Conservation (phyloP, 1,139 yeast genomes). For the Saccharomycopsis phalli region DNA sequence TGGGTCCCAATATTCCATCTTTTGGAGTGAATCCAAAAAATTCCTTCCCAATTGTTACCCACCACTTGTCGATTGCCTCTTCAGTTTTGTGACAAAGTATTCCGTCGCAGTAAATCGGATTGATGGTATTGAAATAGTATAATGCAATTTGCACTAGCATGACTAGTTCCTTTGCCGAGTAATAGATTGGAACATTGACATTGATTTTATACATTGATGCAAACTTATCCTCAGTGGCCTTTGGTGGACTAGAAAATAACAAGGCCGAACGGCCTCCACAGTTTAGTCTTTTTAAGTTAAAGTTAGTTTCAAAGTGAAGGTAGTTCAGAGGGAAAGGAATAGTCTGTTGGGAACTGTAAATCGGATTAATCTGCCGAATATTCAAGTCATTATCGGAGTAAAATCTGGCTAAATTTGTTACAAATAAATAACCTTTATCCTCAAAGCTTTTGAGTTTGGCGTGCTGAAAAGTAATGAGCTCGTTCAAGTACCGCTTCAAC, state of each 20-base stretch:
- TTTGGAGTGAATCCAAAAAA: slow-evolving; percentile 43
- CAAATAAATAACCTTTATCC: slow-evolving; percentile 50
- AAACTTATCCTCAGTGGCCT: slow-evolving; percentile 77
- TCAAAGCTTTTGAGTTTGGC: slow-evolving; percentile 46
- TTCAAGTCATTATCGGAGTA: slow-evolving; percentile 62
- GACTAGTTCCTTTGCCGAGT: slow-evolving; percentile 70
- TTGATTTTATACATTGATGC: slow-evolving; percentile 61
- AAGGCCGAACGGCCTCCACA: slow-evolving; percentile 84
- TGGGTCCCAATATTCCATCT: slow-evolving; percentile 51
- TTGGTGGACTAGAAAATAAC: slow-evolving; percentile 57
- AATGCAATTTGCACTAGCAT: slow-evolving; percentile 66
- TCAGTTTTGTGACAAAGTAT: slow-evolving; percentile 71
- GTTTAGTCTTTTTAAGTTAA: slow-evolving; percentile 63
- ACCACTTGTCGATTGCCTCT: slow-evolving; percentile 68
- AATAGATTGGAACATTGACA: slow-evolving; percentile 39
- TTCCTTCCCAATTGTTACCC: slow-evolving; percentile 65
- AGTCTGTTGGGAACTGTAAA: slow-evolving; percentile 2
- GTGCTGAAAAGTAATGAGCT: slow-evolving; percentile 52
- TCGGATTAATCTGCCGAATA: slow-evolving; percentile 22
- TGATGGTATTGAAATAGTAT: slow-evolving; percentile 67
- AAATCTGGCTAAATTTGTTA: slow-evolving; percentile 71
- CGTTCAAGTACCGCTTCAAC: slow-evolving; percentile 55
- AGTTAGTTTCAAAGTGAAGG: slow-evolving; percentile 52
- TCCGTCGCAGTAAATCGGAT: slow-evolving; percentile 72
- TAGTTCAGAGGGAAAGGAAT: slow-evolving; percentile 18